A percentile compares a stretch with the other conserved stretches of the same genome.
Evolutionary conservation across 345 rosid genomes (phyloP).

Genomic region (Euphorbia tirucalli): DNA sequence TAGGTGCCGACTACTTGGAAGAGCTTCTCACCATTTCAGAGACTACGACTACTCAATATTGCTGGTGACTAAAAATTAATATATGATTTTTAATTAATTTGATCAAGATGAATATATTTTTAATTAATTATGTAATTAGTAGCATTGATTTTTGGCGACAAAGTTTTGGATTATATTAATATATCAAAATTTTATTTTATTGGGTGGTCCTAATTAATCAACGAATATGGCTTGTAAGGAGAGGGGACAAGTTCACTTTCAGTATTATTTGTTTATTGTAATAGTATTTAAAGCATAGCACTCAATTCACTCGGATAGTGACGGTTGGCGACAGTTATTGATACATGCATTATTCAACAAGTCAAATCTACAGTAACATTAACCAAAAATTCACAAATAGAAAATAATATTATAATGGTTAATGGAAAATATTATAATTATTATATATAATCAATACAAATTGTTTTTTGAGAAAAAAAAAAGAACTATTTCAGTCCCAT

Average conservation of each 20-base stretch:
- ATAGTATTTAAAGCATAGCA: background rate
- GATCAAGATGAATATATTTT: no score
- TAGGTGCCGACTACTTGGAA: slow-evolving; percentile 61
- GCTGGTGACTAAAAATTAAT: background rate
- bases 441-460: no score
- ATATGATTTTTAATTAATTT: no score
- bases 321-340: background rate
- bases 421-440: no score
- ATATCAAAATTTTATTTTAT: background rate
- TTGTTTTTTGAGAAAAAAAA: no score
- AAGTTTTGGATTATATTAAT: no score
- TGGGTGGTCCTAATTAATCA: background rate
- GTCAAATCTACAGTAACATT: background rate
- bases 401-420: no score
- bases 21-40: slow-evolving; percentile 48
- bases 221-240: background rate
- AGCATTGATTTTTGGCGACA: no score
- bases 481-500: no score
- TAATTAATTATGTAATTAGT: no score
- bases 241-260: background rate
- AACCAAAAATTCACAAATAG: no score
- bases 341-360: background rate
- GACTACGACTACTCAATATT: slow-evolving; percentile 9
- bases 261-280: background rate
- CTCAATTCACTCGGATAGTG: background rate